phyloP scores from a whole-genome alignment of 2,329 filamentous ascomycete species.

The Aspergillus fischeri region DNA sequence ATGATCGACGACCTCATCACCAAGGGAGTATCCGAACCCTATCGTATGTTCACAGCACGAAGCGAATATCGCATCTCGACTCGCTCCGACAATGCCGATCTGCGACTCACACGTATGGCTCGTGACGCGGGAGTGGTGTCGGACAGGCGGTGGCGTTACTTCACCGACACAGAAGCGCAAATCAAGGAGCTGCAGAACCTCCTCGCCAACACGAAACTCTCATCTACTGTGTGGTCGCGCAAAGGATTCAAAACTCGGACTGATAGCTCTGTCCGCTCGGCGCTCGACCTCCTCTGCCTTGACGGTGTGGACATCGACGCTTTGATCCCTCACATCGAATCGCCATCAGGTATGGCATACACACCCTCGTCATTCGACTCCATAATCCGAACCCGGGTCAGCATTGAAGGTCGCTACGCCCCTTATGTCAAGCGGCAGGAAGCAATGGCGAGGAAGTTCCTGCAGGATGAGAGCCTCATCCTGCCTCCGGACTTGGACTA shows the following conservation, averaged over 20 bases:
- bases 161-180: conserved; percentile 60
- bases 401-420: conserved; percentile 79
- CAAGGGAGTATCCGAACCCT: conserved; percentile 94
- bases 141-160: conserved; percentile 72
- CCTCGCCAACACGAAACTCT: conserved; percentile 57
- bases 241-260: conserved; percentile 66
- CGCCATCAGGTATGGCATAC: conserved; percentile 25
- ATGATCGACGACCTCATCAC: conserved; percentile 98
- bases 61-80: conserved; percentile 93
- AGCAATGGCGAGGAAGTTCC: conserved; percentile 61
- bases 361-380: conserved; percentile 50
- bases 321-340: conserved; percentile 52
- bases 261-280: conserved; percentile 65
- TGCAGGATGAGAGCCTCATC: conserved; percentile 69
- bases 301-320: conserved; percentile 55
- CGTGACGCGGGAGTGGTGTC: conserved; percentile 71
- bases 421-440: conserved; percentile 77
- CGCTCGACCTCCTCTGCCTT: conserved; percentile 74
- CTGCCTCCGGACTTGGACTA: conserved; percentile 78
- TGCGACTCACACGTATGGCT: conserved; percentile 75
- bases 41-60: conserved; percentile 95
- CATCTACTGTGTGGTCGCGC: conserved; percentile 62
- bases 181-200: conserved; percentile 62
- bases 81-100: conserved; percentile 89
- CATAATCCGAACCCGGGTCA: conserved; percentile 64